Base-by-base conservation (phyloP, 768 basidiomycete genomes). In the Rhodosporidiobolus sp. region DNA sequence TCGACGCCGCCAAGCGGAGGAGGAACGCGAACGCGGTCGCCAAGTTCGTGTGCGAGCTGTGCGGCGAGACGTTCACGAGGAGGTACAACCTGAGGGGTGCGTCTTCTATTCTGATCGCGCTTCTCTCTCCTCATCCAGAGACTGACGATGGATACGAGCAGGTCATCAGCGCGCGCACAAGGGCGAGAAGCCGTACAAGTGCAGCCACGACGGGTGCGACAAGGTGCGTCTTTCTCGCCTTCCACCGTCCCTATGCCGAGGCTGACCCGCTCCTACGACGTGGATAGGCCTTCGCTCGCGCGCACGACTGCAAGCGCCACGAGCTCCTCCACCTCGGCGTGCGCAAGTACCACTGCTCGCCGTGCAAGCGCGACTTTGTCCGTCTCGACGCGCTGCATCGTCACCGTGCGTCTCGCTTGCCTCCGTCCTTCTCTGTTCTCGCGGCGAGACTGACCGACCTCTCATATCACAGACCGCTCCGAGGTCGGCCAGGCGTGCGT, bases 231-330 rank as follows among this genome's bases (percentile, higher is more conserved):
- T 34, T 53, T 28, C 43, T 35, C 14, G 24, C 20, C 34, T 4
- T 34, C 17, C 24, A 11, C 30, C 10, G 45, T 30, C 20, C n/a
- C 48, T 4, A 4, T 4, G 11, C 1, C 12, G 3, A 3, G 6
- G n/a, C 52, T 54, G 24, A 69, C 32, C 32, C 7, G 5, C 4
- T 46, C 30, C 0, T 1, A n/a, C n/a, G 20, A 16, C 8, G 17
- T 6, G 0, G 3, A 14, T 50, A 72, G 71, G 86, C 90, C 3
- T 98, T 98, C 79, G 90, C 95, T 35, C 82, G 94, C 67, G 92
- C 95, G 80, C 94, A 96, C 78, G 94, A 98, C 80, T 96, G 94
- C 82, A 97, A 95, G 80, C 87, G 94, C 4, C 95, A 98, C 77
- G 94, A 96, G 81, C 90, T 94, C 76, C 84, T 98, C 53, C 94